These are phyloP conservation scores for Alternaria tenuissima DNA, from an alignment of 2,329 filamentous ascomycete species.

Conservation along the genomic window DNA sequence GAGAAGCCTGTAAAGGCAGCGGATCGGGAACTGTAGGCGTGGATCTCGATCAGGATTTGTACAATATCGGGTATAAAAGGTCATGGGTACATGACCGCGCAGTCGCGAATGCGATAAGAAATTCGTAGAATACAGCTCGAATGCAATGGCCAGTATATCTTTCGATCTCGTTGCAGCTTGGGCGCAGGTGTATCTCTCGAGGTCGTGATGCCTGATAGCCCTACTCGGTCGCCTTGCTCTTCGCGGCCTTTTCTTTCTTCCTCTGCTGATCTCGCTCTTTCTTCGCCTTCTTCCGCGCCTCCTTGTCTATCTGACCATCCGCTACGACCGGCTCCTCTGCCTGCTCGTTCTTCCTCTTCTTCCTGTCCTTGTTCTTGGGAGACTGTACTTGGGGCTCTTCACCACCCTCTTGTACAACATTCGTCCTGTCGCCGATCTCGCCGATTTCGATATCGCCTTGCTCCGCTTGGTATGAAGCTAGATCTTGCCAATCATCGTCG, in stretches of 20 bases:
- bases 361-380: conserved; percentile 32
- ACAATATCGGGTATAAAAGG: conserved; percentile 5
- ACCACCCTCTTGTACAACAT: conserved; percentile 40
- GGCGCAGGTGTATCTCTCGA: not conserved
- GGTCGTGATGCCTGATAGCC: conserved; percentile 7
- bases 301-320: conserved; percentile 55
- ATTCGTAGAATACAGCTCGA: conserved; percentile 13
- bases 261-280: conserved; percentile 61
- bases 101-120: not conserved
- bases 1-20: conserved; percentile 72
- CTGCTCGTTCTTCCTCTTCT: conserved; percentile 43
- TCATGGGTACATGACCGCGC: conserved; percentile 6
- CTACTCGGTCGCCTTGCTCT: conserved; percentile 32
- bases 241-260: conserved; percentile 48
- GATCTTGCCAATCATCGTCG: conserved; percentile 51
- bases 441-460: conserved; percentile 53
- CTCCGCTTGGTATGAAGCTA: conserved; percentile 54
- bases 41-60: not conserved
- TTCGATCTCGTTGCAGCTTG: not conserved
- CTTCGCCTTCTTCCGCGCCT: conserved; percentile 64
- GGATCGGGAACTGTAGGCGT: conserved; percentile 76
- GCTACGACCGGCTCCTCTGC: conserved; percentile 8
- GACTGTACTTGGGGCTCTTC: conserved; percentile 39
- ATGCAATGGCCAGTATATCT: not conserved
- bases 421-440: conserved; percentile 50